These are phyloP conservation scores for Nemania sp. DNA, from an alignment of 2,329 filamentous ascomycete species.

Conservation along the genomic window DNA sequence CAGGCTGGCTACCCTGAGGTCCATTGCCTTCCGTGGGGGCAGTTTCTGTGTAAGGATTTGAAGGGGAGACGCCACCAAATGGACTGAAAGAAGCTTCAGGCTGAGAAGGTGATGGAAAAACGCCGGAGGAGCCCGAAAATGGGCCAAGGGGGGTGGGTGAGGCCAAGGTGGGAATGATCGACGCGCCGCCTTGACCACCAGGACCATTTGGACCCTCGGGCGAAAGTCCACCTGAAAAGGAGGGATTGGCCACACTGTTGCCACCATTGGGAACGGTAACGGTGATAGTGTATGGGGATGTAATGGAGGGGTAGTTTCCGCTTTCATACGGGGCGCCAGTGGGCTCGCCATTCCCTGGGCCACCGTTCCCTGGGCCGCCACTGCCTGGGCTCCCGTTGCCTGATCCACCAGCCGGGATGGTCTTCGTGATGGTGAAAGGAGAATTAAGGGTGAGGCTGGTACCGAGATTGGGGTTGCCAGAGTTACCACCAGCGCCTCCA, in stretches of 20 bases:
- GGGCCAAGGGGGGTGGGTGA: slow-evolving; percentile 24
- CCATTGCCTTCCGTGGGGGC: slow-evolving; percentile 23
- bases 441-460: slow-evolving; percentile 4
- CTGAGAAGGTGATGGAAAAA: slow-evolving; percentile 22
- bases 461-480: slow-evolving; percentile 13
- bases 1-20: slow-evolving; percentile 26
- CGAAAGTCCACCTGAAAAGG: slow-evolving; percentile 15
- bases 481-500: slow-evolving; percentile 1
- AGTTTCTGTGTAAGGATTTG: slow-evolving; percentile 28
- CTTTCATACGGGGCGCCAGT: slow-evolving; percentile 17
- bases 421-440: slow-evolving; percentile 19
- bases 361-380: slow-evolving; percentile 8
- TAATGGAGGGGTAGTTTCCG: slow-evolving; percentile 14
- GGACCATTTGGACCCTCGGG: slow-evolving; percentile 25
- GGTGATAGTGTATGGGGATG: slow-evolving; percentile 18
- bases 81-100: slow-evolving; percentile 16
- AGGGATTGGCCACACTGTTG: slow-evolving; percentile 5
- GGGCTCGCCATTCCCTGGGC: slow-evolving; percentile 7
- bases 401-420: slow-evolving; percentile 11
- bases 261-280: slow-evolving; percentile 24
- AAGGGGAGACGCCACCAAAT: slow-evolving; percentile 25
- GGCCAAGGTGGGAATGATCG: slow-evolving; percentile 16
- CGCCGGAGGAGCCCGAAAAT: slow-evolving; percentile 33
- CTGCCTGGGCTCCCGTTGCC: neutral
- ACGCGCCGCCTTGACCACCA: slow-evolving; percentile 29